A percentile compares a stretch with the other conserved stretches of the same genome.
Evolutionary conservation across 352 stramenopile species (phyloP).

Genomic region (Phytophthora nicotianae): DNA sequence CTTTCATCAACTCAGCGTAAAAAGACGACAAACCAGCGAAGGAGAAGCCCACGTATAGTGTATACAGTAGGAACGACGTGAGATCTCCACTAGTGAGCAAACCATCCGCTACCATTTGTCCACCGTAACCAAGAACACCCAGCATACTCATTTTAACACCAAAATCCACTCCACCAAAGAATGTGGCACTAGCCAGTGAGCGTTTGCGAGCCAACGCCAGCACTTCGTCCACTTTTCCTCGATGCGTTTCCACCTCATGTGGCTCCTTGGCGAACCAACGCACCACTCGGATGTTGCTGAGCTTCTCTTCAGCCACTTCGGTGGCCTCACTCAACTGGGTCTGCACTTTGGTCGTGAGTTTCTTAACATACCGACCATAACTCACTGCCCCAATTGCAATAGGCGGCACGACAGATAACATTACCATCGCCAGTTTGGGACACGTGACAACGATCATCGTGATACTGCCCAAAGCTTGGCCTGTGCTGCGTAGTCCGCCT

Average conservation of each 20-base stretch:
- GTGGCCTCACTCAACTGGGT: constrained; percentile 91
- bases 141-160: constrained; percentile 90
- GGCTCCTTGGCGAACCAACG: constrained; percentile 89
- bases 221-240: constrained; percentile 65
- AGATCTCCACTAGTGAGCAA: constrained; percentile 90
- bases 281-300: constrained; percentile 93
- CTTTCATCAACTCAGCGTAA: constrained; percentile 92
- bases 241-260: constrained; percentile 67
- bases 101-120: constrained; percentile 87
- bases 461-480: constrained; percentile 86
- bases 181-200: constrained; percentile 79
- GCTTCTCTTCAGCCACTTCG: constrained; percentile 92
- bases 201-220: constrained; percentile 68
- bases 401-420: constrained; percentile 91
- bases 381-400: constrained; percentile 87
- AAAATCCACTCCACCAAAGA: constrained; percentile 87
- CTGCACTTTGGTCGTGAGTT: constrained; percentile 90
- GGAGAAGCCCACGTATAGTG: constrained; percentile 90
- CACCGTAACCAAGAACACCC: constrained; percentile 91
- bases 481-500: constrained; percentile 71
- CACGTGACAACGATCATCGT: constrained; percentile 93
- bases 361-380: constrained; percentile 90
- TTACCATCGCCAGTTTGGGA: constrained; percentile 90
- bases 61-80: constrained; percentile 94
- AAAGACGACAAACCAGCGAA: constrained; percentile 92